A percentile compares a stretch with the other conserved stretches of the same genome.
These are phyloP conservation scores for Debaryomyces robertsiae DNA, from an alignment of 1,139 yeast species.

Conservation along the genomic window DNA sequence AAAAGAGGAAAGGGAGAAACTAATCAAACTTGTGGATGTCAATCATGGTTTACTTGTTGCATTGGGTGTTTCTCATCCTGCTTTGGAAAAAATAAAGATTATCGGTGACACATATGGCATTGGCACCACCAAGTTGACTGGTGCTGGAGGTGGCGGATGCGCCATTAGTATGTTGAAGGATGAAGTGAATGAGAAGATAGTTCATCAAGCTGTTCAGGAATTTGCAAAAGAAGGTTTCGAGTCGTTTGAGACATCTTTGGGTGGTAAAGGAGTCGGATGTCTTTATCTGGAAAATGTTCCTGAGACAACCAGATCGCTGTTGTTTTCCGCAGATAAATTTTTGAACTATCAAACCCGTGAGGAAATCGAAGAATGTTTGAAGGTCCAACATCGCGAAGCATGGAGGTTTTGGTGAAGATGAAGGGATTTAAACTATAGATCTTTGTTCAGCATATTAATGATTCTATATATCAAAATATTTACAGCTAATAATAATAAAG, in stretches of 20 bases:
- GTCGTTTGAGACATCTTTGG: conserved; percentile 79
- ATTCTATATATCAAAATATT: conserved; percentile 5
- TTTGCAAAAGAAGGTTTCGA: conserved; percentile 60
- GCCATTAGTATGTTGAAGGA: conserved; percentile 81
- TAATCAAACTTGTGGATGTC: conserved; percentile 71
- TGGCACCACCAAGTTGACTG: conserved; percentile 93
- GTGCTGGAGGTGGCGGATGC: conserved; percentile 99
- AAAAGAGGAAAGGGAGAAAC: conserved; percentile 40
- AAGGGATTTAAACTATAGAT: conserved; percentile 7
- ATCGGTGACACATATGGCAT: conserved; percentile 60
- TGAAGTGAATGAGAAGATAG: conserved; percentile 32
- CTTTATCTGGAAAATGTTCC: conserved; percentile 29
- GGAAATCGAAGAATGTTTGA: conserved; percentile 51
- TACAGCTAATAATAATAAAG: conserved; percentile 5
- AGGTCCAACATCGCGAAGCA: conserved; percentile 39
- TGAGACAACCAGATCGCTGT: conserved; percentile 14
- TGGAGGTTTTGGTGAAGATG: conserved; percentile 64
- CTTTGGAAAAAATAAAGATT: conserved; percentile 70
- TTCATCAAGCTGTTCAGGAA: conserved; percentile 39
- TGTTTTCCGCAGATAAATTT: conserved; percentile 42
- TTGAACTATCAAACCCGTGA: conserved; percentile 38
- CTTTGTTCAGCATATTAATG: conserved; percentile 1
- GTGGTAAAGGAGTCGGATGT: conserved; percentile 85
- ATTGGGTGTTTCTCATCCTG: conserved; percentile 90
- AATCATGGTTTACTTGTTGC: conserved; percentile 89